These are phyloP conservation scores for Paecilomyces variotii DNA, from an alignment of 2,329 filamentous ascomycete genomes.

Conservation along the genomic window DNA sequence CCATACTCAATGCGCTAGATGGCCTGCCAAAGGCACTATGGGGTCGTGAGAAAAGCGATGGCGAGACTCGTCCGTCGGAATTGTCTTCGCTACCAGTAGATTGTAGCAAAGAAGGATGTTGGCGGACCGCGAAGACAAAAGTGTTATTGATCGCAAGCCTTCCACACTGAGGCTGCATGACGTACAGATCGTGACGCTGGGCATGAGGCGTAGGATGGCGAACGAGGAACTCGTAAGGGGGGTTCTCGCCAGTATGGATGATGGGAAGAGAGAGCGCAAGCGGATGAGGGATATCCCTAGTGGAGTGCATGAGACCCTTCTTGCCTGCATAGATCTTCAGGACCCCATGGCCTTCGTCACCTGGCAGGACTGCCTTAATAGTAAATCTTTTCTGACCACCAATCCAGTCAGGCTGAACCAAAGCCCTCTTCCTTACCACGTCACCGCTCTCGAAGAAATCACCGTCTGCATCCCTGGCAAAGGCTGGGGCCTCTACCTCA, in stretches of 20 bases:
- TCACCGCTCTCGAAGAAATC: constrained; percentile 93
- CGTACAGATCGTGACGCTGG: constrained; percentile 94
- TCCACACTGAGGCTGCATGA: constrained; percentile 89
- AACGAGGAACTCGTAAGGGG: constrained; percentile 84
- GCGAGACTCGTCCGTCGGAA: constrained; percentile 40
- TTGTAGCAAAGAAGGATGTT: constrained; percentile 65
- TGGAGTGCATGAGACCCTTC: constrained; percentile 92
- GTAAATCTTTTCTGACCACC: constrained; percentile 83
- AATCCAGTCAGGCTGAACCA: constrained; percentile 89
- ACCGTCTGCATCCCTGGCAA: constrained; percentile 74
- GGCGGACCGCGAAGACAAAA: constrained; percentile 91
- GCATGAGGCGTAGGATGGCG: constrained; percentile 95
- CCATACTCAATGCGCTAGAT: constrained; percentile 53
- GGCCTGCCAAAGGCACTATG: constrained; percentile 35
- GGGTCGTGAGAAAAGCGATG: constrained; percentile 34
- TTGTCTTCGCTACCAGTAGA: constrained; percentile 25
- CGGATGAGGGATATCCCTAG: constrained; percentile 90
- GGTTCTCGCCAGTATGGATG: constrained; percentile 84
- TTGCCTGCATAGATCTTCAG: constrained; percentile 92
- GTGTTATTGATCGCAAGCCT: constrained; percentile 89
- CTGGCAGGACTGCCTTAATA: constrained; percentile 82
- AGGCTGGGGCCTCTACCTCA: constrained; percentile 79
- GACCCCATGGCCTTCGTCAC: constrained; percentile 80
- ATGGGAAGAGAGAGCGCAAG: constrained; percentile 85
- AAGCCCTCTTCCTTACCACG: constrained; percentile 70